These are phyloP conservation scores for Stemphylium beticola DNA, from an alignment of 2,329 filamentous ascomycete genomes.

Conservation along the genomic window DNA sequence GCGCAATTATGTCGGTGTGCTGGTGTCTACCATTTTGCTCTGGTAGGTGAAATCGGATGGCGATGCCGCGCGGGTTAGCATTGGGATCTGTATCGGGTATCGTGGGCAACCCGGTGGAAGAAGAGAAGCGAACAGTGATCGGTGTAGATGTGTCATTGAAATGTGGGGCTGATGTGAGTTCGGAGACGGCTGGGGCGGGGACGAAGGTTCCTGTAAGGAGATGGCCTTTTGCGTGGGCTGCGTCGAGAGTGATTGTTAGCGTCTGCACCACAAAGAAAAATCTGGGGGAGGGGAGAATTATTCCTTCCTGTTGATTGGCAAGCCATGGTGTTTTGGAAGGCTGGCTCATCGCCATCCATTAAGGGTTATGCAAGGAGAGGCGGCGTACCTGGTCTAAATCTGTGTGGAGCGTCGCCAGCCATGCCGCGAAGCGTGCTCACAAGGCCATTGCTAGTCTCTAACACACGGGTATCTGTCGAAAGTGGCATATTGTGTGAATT, in stretches of 20 bases:
- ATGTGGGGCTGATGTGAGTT: conserved; percentile 57
- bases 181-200: conserved; percentile 53
- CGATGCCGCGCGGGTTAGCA: conserved; percentile 56
- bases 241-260: conserved; percentile 1
- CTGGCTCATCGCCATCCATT: neutral
- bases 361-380: neutral
- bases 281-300: no score
- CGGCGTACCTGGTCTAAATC: conserved; percentile 41
- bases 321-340: neutral
- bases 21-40: conserved; percentile 46
- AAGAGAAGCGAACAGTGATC: conserved; percentile 59
- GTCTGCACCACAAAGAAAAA: neutral
- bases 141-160: conserved; percentile 56
- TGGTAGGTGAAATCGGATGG: conserved; percentile 58
- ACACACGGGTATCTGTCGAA: conserved; percentile 28
- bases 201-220: conserved; percentile 61
- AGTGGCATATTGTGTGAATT: conserved; percentile 37
- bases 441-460: conserved; percentile 40
- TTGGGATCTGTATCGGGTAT: conserved; percentile 58
- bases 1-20: conserved; percentile 64
- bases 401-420: conserved; percentile 24
- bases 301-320: neutral
- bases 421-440: conserved; percentile 34
- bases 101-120: conserved; percentile 58
- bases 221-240: conserved; percentile 62